These are phyloP conservation scores for Geotrichum europaeum DNA, from an alignment of 1,139 yeast species.

Conservation along the genomic window DNA sequence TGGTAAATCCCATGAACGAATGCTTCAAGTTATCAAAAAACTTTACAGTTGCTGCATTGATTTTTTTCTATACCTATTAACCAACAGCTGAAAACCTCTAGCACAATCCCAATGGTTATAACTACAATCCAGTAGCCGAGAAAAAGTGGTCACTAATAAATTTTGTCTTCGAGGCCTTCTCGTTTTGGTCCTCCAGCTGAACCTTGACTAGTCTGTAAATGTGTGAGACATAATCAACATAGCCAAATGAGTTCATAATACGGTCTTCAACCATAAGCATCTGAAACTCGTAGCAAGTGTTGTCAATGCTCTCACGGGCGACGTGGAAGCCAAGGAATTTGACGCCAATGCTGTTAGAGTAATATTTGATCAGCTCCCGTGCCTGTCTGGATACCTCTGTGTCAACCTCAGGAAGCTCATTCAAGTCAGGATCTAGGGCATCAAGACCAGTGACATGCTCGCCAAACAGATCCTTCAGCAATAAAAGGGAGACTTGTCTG, in stretches of 20 bases:
- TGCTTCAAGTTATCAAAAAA: too few species aligned
- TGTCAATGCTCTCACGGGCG: conserved; percentile 62
- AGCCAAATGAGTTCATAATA: conserved; percentile 1
- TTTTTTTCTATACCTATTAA: background rate
- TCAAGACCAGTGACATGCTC: conserved; percentile 43
- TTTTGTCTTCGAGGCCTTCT: conserved; percentile 15
- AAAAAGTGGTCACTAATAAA: conserved; percentile 16
- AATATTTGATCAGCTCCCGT: conserved; percentile 50
- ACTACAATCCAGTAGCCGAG: conserved; percentile 5
- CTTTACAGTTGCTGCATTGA: too few species aligned
- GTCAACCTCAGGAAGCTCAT: conserved; percentile 63
- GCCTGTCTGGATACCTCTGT: conserved; percentile 69
- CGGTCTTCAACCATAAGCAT: conserved; percentile 67
- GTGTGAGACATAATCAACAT: conserved; percentile 5
- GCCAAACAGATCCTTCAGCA: conserved; percentile 74
- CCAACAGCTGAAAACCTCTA: background rate
- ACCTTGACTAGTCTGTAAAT: conserved; percentile 34
- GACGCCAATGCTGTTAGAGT: conserved; percentile 43
- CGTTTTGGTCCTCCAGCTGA: conserved; percentile 24
- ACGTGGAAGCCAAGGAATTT: conserved; percentile 49
- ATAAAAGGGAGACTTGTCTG: conserved; percentile 57
- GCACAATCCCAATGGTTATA: background rate
- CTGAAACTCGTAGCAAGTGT: conserved; percentile 51
- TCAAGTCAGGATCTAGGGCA: conserved; percentile 43
- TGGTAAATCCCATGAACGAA: too few species aligned